phyloP scores from a whole-genome alignment of 108 stramenopile genomes.

The Stephanodiscus minutulus region DNA sequence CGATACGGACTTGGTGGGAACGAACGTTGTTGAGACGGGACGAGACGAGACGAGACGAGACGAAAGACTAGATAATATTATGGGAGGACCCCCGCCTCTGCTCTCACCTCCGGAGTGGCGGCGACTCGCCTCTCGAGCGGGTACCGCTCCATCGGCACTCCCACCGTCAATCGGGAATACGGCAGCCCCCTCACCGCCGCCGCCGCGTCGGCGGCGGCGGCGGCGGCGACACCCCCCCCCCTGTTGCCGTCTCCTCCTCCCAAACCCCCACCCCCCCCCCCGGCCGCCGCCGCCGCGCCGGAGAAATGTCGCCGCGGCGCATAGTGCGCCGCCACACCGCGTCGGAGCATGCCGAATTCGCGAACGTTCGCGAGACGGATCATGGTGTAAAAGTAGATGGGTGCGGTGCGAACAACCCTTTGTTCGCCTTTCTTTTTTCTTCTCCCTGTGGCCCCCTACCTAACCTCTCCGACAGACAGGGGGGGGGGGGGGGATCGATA shows the following conservation, averaged over 20 bases:
- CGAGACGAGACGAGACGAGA: neutral
- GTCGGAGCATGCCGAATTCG: neutral
- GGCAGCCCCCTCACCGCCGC: constrained; percentile 72
- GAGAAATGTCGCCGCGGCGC: too few relatives aligned
- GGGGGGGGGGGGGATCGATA: too few relatives aligned
- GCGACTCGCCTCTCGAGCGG: constrained; percentile 91
- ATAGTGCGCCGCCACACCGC: neutral
- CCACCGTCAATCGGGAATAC: constrained; percentile 87
- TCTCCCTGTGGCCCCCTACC: too few relatives aligned
- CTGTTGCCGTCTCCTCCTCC: constrained; percentile 31
- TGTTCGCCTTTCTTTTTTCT: neutral
- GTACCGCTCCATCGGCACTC: constrained; percentile 92
- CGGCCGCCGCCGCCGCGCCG: neutral
- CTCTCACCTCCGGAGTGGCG: constrained; percentile 84
- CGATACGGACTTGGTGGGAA: constrained; percentile 76
- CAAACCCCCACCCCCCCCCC: too few relatives aligned
- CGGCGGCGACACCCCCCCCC: constrained; percentile 15
- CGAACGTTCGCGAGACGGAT: constrained; percentile 6
- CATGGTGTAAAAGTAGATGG: too few relatives aligned
- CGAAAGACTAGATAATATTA: neutral
- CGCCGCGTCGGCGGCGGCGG: too few relatives aligned
- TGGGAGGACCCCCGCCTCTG: neutral
- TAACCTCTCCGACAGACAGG: too few relatives aligned
- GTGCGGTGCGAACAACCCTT: too few relatives aligned
- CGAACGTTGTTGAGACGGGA: neutral